These are phyloP conservation scores for Blastobotrys petasosporus DNA, from an alignment of 1,139 yeast genomes.

Conservation along the genomic window DNA sequence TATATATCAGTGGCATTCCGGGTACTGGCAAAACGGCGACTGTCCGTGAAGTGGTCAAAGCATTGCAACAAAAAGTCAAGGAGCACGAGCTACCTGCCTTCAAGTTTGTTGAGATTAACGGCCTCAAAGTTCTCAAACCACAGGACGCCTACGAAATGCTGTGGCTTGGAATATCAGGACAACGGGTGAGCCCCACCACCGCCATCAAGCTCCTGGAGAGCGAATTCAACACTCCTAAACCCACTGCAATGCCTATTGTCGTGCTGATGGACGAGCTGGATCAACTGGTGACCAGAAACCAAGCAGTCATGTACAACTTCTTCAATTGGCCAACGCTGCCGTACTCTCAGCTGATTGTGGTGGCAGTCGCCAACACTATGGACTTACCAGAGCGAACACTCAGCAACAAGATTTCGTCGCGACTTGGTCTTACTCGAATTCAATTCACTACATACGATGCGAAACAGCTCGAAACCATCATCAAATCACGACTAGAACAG, in stretches of 20 bases:
- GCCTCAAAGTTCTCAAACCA: constrained; percentile 79
- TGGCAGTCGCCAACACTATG: constrained; percentile 97
- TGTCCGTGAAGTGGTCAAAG: constrained; percentile 74
- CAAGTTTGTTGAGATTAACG: constrained; percentile 81
- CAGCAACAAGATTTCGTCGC: constrained; percentile 83
- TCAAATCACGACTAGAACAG: constrained; percentile 60
- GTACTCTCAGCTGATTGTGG: constrained; percentile 72
- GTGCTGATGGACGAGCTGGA: constrained; percentile 89
- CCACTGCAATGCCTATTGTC: constrained; percentile 50
- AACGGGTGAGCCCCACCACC: constrained; percentile 54
- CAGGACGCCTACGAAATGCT: constrained; percentile 76
- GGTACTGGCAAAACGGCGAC: constrained; percentile 98
- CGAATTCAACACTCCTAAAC: constrained; percentile 41
- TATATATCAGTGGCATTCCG: constrained; percentile 94
- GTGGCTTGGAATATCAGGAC: constrained; percentile 63
- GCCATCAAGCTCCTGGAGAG: constrained; percentile 55
- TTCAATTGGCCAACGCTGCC: constrained; percentile 94
- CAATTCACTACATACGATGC: constrained; percentile 86
- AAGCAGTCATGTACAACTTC: constrained; percentile 88
- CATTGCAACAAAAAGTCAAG: constrained; percentile 41
- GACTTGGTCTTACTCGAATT: constrained; percentile 81
- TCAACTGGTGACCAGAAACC: constrained; percentile 79
- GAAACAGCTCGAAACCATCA: constrained; percentile 69
- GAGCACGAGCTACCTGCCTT: constrained; percentile 52
- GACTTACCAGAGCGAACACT: constrained; percentile 87